Evolutionary conservation across 805 yeast species (phyloP).

Genomic region (Middelhovenomyces tepae): DNA sequence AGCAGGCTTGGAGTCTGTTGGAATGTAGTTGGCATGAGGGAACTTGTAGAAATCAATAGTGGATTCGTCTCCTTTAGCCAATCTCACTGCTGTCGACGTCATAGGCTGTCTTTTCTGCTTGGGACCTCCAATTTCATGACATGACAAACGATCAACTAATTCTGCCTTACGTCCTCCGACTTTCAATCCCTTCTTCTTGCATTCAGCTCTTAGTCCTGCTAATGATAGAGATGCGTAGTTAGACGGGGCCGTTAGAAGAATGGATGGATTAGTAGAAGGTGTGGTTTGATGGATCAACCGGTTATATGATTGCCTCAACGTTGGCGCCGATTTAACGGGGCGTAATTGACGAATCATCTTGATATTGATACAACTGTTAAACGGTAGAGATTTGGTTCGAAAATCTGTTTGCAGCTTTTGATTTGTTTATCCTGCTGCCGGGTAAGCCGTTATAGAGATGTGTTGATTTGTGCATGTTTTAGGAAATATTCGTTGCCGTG

Average conservation of each 20-base stretch:
- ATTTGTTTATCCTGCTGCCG: no score
- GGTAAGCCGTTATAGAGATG: no score
- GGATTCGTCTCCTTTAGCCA: slow-evolving; percentile 28
- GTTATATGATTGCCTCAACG: no score
- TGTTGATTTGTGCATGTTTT: no score
- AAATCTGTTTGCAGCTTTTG: no score
- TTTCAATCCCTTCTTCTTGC: slow-evolving; percentile 50
- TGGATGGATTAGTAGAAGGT: slow-evolving; percentile 26
- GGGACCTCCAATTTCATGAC: slow-evolving; percentile 11
- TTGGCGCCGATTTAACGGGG: slow-evolving; percentile 21
- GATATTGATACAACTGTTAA: no score
- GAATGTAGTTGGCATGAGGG: slow-evolving; percentile 16
- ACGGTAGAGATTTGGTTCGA: no score
- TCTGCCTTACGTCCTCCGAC: slow-evolving; percentile 57
- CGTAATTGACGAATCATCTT: no score
- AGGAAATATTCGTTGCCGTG: no score
- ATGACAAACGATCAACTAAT: slow-evolving; percentile 32
- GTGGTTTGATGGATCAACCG: slow-evolving; percentile 19
- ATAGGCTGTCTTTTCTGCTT: slow-evolving; percentile 8
- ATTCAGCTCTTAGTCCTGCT: slow-evolving; percentile 47
- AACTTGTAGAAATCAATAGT: slow-evolving; percentile 29
- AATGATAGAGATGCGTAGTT: slow-evolving; percentile 38
- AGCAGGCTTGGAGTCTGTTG: slow-evolving; percentile 8
- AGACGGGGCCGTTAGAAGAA: slow-evolving; percentile 20
- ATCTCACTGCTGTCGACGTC: slow-evolving; percentile 15